Conservation (phyloP, 768 basidiomycete species). For the Chalciporus pseudorubinellus region DNA sequence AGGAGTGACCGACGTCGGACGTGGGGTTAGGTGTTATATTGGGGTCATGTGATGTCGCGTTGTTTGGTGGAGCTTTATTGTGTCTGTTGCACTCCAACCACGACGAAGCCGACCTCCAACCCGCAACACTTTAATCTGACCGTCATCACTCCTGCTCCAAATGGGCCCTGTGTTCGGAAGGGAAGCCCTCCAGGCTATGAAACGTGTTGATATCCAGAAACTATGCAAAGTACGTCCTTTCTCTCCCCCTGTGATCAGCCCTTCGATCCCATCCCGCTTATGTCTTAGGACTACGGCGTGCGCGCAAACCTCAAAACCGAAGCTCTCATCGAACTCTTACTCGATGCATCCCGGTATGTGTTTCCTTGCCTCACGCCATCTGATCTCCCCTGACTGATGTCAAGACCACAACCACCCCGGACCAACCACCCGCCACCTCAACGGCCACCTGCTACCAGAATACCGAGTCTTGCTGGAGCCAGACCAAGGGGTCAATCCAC, state of each 20-base stretch:
- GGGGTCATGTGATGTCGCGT: conserved; percentile 46
- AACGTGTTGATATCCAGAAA: conserved; percentile 53
- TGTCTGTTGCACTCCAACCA: conserved; percentile 49
- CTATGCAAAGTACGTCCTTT: conserved; percentile 51
- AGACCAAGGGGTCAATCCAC: conserved; percentile 33
- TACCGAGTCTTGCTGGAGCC: conserved; percentile 26
- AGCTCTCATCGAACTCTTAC: conserved; percentile 69
- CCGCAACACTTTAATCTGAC: conserved; percentile 9
- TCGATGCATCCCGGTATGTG: conserved; percentile 47
- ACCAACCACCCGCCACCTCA: conserved; percentile 17
- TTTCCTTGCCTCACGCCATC: conserved; percentile 35
- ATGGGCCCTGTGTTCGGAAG: conserved; percentile 46
- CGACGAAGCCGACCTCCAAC: conserved; percentile 19
- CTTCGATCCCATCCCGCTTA: conserved; percentile 14
- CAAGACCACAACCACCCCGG: conserved; percentile 28
- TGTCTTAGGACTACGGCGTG: conserved; percentile 67
- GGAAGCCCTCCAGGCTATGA: conserved; percentile 51
- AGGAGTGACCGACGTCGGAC: too few species aligned
- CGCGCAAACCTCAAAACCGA: conserved; percentile 83
- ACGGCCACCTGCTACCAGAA: conserved; percentile 34
- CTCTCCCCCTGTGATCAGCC: conserved; percentile 12
- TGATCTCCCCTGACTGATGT: conserved; percentile 32
- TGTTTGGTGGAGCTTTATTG: conserved; percentile 42
- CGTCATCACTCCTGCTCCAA: conserved; percentile 2
- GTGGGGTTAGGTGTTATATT: conserved; percentile 4